Evolutionary conservation across 352 stramenopile species (phyloP).

Genomic region (Pythium chondricola): DNA sequence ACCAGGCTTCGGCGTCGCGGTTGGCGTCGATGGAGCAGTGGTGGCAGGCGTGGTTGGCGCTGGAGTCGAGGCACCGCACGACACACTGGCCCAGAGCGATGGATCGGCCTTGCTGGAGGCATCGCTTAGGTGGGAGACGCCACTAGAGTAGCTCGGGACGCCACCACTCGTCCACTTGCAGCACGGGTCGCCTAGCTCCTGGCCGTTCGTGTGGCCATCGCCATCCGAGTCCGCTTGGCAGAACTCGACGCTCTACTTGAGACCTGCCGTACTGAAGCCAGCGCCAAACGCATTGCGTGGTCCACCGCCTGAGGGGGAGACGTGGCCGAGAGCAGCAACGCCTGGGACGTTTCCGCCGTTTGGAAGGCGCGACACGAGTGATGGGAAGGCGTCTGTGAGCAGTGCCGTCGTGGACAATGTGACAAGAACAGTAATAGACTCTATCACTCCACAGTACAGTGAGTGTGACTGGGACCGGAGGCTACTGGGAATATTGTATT

Average conservation of each 20-base stretch:
- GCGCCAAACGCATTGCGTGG: slow-evolving; percentile 27
- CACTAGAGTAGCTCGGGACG: slow-evolving; percentile 6
- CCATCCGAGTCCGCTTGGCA: slow-evolving; percentile 43
- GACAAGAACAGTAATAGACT: background rate
- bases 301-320: slow-evolving; percentile 1
- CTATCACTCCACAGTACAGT: too few species aligned
- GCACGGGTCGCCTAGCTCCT: slow-evolving; percentile 48
- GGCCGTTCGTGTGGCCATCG: slow-evolving; percentile 47
- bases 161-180: slow-evolving; percentile 21
- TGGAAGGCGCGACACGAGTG: slow-evolving; percentile 15
- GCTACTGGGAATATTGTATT: too few species aligned
- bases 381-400: background rate
- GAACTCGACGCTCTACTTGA: slow-evolving; percentile 25
- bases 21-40: background rate
- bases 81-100: slow-evolving; percentile 5
- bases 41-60: background rate
- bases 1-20: too few species aligned
- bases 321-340: slow-evolving; percentile 18
- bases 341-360: slow-evolving; percentile 22
- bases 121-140: slow-evolving; percentile 17
- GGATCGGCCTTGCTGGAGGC: slow-evolving; percentile 2
- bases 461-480: too few species aligned
- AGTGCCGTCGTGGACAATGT: background rate
- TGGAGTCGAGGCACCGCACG: background rate
- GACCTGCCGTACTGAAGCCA: slow-evolving; percentile 17